phyloP scores from a whole-genome alignment of 1,284 basidiomycete species.

The Golubevia sp. region DNA sequence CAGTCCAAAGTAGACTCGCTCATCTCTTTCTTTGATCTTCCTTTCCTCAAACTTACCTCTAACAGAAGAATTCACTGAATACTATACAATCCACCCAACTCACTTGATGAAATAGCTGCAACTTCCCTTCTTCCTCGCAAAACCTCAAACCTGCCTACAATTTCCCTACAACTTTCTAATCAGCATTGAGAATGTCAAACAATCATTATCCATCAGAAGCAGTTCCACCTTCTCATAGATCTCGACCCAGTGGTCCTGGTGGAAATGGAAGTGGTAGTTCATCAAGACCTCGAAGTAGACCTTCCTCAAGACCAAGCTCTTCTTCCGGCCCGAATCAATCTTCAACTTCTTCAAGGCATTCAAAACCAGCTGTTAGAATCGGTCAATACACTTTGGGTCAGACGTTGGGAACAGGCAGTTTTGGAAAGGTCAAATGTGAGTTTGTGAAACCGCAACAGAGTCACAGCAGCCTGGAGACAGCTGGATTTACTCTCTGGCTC shows the following conservation, averaged over 20 bases:
- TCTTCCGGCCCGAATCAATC: background rate
- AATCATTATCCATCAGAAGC: background rate
- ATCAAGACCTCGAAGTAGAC: background rate
- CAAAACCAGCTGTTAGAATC: constrained; percentile 38
- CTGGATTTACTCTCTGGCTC: background rate
- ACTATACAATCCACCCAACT: too few relatives aligned
- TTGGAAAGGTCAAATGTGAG: constrained; percentile 97
- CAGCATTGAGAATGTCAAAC: background rate
- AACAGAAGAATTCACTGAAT: too few relatives aligned
- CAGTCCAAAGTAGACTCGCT: too few relatives aligned
- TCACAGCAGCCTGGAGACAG: background rate
- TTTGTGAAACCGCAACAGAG: constrained; percentile 7
- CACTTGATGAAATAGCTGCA: too few relatives aligned
- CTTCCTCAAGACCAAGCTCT: background rate
- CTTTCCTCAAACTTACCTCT: too few relatives aligned
- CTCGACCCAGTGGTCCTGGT: background rate
- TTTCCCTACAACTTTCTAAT: too few relatives aligned
- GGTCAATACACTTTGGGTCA: constrained; percentile 60
- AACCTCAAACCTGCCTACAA: too few relatives aligned
- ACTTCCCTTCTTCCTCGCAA: too few relatives aligned
- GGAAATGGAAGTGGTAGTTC: background rate
- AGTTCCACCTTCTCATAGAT: background rate
- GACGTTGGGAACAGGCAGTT: constrained; percentile 75
- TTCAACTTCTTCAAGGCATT: background rate
- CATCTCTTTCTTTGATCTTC: too few relatives aligned